These are phyloP conservation scores for Colletotrichum agaves DNA, from an alignment of 2,329 filamentous ascomycete genomes.

Conservation along the genomic window DNA sequence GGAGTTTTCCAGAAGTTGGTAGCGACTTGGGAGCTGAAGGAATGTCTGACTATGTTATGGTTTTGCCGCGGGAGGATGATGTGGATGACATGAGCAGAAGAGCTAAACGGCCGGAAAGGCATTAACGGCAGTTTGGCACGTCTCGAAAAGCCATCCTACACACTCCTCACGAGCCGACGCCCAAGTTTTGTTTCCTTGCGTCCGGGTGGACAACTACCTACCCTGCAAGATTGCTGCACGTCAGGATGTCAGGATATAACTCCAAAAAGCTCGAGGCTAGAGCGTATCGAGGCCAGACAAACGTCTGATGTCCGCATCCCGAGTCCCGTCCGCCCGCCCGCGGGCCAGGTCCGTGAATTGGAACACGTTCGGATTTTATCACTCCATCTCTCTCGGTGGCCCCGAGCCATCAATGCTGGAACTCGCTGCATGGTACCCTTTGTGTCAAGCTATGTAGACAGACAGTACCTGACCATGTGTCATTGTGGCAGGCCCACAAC, in stretches of 20 bases:
- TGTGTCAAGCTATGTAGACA: constrained; percentile 20
- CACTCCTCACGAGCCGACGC: neutral
- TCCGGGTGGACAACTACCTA: constrained; percentile 15
- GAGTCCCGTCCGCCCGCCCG: constrained; percentile 16
- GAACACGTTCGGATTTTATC: constrained; percentile 12
- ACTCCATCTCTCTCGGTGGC: constrained; percentile 4
- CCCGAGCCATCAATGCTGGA: constrained; percentile 16
- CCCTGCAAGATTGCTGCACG: constrained; percentile 23
- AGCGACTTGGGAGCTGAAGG: no score
- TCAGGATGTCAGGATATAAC: constrained; percentile 27
- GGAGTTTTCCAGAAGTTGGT: no score
- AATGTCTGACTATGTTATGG: no score
- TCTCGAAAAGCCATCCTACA: constrained; percentile 8
- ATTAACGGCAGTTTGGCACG: neutral
- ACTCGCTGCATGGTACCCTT: constrained; percentile 7
- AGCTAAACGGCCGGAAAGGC: neutral
- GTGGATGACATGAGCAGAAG: neutral
- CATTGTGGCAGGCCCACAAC: constrained; percentile 7
- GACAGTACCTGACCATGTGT: constrained; percentile 14
- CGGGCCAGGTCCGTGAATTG: constrained; percentile 20
- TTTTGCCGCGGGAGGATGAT: neutral
- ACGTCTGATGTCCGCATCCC: constrained; percentile 7
- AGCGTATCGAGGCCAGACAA: constrained; percentile 24
- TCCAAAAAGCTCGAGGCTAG: neutral
- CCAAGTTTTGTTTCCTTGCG: constrained; percentile 11